phyloP scores from a whole-genome alignment of 2,329 filamentous ascomycete genomes.

The Alternaria sp. region DNA sequence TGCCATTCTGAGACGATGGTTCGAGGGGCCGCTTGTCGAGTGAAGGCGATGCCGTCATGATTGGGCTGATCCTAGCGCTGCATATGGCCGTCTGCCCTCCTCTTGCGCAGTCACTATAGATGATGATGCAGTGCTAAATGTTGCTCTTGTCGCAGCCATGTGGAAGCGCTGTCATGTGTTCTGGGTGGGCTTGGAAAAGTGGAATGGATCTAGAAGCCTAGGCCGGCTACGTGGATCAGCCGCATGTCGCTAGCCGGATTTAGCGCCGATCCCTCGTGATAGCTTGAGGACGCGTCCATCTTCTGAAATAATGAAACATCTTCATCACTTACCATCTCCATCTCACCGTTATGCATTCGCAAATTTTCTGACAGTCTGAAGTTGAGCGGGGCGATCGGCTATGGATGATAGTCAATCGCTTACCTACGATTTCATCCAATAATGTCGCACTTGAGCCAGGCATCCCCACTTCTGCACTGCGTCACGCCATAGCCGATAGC shows the following conservation, averaged over 20 bases:
- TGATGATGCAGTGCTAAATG: neutral
- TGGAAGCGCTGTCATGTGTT: neutral
- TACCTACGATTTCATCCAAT: no score
- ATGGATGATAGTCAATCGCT: no score
- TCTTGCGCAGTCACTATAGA: conserved; percentile 4
- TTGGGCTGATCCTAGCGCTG: neutral
- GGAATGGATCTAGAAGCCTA: conserved; percentile 8
- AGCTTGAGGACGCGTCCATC: neutral
- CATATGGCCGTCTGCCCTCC: conserved; percentile 6
- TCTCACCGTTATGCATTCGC: no score
- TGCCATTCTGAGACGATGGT: conserved; percentile 7
- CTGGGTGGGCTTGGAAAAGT: conserved; percentile 5
- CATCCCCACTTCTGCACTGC: no score
- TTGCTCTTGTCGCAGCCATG: conserved; percentile 8
- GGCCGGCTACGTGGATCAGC: conserved; percentile 12
- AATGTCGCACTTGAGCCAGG: no score
- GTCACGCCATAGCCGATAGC: no score
- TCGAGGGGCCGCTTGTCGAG: conserved; percentile 9
- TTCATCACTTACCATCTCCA: neutral
- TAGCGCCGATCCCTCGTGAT: conserved; percentile 5
- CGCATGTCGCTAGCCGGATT: conserved; percentile 1
- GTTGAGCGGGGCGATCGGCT: no score
- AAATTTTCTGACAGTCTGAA: no score
- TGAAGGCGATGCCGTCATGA: conserved; percentile 5
- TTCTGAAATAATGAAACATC: neutral